These are phyloP conservation scores for Plasmodium yoelii DNA, from an alignment of 169 alveolate genomes.

Conservation along the genomic window DNA sequence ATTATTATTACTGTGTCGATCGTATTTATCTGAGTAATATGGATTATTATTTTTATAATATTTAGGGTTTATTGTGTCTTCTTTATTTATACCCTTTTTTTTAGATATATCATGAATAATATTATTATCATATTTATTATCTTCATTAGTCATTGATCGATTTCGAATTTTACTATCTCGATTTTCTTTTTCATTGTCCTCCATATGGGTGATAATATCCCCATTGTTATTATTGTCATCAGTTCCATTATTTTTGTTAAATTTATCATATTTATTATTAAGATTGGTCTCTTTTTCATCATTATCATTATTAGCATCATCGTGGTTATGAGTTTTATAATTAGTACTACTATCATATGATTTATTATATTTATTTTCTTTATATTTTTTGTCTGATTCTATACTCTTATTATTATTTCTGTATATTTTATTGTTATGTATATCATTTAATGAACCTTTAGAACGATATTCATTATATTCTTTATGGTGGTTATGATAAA, in stretches of 20 bases:
- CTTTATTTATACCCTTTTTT: constrained; percentile 2
- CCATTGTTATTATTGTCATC: neutral
- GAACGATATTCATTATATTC: too few species aligned
- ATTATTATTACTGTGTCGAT: neutral
- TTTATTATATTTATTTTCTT: neutral
- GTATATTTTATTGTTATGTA: too few species aligned
- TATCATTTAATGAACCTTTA: too few species aligned
- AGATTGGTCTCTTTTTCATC: neutral
- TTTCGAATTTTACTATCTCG: neutral
- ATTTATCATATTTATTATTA: neutral
- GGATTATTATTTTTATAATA: neutral
- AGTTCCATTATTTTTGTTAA: neutral
- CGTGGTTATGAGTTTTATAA: neutral
- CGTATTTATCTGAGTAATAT: neutral
- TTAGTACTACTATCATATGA: neutral
- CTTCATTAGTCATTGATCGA: neutral
- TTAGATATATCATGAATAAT: neutral
- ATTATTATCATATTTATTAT: neutral
- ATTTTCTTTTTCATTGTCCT: neutral
- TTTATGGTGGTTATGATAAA: too few species aligned
- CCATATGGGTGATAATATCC: neutral
- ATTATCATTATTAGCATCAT: neutral
- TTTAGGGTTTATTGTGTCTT: neutral
- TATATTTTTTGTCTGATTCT: neutral
- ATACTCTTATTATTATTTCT: too few species aligned